phyloP scores from a whole-genome alignment of 148 eudicot species.

The Rhododendron kiyosumense region DNA sequence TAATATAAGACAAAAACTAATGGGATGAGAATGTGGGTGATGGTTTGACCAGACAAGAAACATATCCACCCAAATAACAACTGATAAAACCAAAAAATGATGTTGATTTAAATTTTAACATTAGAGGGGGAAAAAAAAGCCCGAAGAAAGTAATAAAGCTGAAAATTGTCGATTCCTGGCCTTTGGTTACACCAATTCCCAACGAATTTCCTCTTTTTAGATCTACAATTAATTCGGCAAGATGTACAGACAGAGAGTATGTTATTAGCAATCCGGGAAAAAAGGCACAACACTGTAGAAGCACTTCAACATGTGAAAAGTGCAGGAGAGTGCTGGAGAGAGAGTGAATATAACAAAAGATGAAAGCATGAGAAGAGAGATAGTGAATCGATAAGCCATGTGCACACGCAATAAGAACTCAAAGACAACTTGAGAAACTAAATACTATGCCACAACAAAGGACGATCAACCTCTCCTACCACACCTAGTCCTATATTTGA shows the following conservation, averaged over 20 bases:
- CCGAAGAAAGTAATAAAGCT: not conserved
- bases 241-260: not conserved
- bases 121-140: not conserved
- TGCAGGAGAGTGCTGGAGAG: not conserved
- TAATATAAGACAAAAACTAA: not conserved
- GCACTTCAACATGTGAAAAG: not conserved
- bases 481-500: not conserved
- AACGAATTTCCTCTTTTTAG: not conserved
- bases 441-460: not conserved
- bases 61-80: not conserved
- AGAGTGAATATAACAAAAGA: not conserved
- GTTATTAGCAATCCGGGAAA: not conserved
- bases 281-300: not conserved
- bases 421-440: not conserved
- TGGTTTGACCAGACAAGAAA: not conserved
- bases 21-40: not conserved
- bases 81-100: not conserved
- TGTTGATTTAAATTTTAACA: not conserved
- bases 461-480: not conserved
- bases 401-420: not conserved
- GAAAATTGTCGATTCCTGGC: not conserved
- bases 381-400: not conserved
- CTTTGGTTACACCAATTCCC: not conserved
- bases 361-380: not conserved
- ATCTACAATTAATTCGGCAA: not conserved